Percentiles rank a stretch among this genome's conserved stretches.
Conservation (phyloP, 805 yeast genomes). For the Tanozyma kutaoensis region DNA sequence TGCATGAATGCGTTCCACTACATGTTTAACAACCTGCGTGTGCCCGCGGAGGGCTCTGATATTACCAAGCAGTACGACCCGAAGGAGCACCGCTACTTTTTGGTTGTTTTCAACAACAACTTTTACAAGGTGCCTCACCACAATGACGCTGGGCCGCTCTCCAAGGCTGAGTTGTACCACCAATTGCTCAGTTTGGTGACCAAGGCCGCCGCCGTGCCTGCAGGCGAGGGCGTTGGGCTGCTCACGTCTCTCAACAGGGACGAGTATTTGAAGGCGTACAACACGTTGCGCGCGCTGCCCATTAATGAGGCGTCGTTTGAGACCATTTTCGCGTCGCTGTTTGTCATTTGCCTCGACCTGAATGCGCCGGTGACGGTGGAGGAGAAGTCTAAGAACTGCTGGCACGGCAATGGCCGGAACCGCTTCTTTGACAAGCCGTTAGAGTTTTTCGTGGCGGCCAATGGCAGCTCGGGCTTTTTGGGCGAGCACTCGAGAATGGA, state of each 20-base stretch:
- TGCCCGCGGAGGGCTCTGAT: slow-evolving; percentile 60
- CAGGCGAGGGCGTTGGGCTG: slow-evolving; percentile 54
- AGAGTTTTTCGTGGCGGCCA: slow-evolving; percentile 68
- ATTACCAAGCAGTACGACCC: slow-evolving; percentile 39
- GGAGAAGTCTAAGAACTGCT: slow-evolving; percentile 70
- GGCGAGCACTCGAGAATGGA: slow-evolving; percentile 98
- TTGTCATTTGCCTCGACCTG: slow-evolving; percentile 65
- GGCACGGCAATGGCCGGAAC: slow-evolving; percentile 95
- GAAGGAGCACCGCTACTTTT: slow-evolving; percentile 48
- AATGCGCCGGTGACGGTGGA: slow-evolving; percentile 66
- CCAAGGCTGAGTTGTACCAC: slow-evolving; percentile 35
- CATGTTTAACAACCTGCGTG: slow-evolving; percentile 83
- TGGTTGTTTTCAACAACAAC: slow-evolving; percentile 63
- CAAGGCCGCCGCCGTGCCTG: slow-evolving; percentile 22
- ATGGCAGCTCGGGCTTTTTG: slow-evolving; percentile 82
- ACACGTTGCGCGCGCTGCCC: slow-evolving; percentile 45
- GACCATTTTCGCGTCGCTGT: slow-evolving; percentile 64
- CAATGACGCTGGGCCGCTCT: slow-evolving; percentile 28
- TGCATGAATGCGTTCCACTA: slow-evolving; percentile 89
- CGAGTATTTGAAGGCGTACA: slow-evolving; percentile 53
- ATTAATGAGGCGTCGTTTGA: slow-evolving; percentile 47
- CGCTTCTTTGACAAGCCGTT: slow-evolving; percentile 87
- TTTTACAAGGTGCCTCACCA: slow-evolving; percentile 69
- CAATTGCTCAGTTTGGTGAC: slow-evolving; percentile 44
- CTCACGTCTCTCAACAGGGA: slow-evolving; percentile 82